Base-by-base conservation (phyloP, 2,329 filamentous ascomycete genomes). In the Scortechinia acanthostroma region DNA sequence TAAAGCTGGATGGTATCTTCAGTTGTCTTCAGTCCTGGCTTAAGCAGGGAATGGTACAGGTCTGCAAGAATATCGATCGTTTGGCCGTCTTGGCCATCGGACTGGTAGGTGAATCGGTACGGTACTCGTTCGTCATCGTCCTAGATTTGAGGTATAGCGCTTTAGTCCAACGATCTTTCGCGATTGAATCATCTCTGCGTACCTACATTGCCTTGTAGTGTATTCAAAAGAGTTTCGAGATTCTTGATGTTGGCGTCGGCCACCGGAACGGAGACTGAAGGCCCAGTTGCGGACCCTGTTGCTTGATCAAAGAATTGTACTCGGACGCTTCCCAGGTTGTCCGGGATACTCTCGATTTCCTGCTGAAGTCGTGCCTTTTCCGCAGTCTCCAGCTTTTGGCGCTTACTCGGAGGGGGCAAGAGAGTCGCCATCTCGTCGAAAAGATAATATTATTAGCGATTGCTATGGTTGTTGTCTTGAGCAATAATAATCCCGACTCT, bases 391-490 rank as follows among this genome's bases (percentile, higher is more conserved):
- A 85, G 80, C 63, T 83, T 86, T 60, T 95, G 90, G 50, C 90
- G 80, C 66, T 96, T 97, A 44, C 84, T 91, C 3, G 88, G 88
- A 42, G 88, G 89, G n/a, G 89, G 89, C 4, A 84, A 62, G 42
- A 91, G 67, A 3, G 89, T 95, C 53, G 89, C 80, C 89, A 95
- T 95, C 14, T n/a, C n/a, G n/a, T n/a, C n/a, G n/a, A n/a, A n/a
- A n/a, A n/a, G n/a, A n/a, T n/a, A n/a, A n/a, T n/a, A n/a, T n/a
- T n/a, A n/a, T n/a, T n/a, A n/a, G n/a, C n/a, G n/a, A n/a, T n/a
- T n/a, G n/a, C 25, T 10, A 30, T 30, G 10, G 25, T 10, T 10
- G 25, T n/a, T 30, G 25, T 30, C 25, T 30, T 30, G n/a, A n/a
- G 25, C 10, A 30, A n/a, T 30, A 30, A 30, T 30, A 30, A 30